Conservation (phyloP, 345 rosid genomes). For the Theobroma cacao region DNA sequence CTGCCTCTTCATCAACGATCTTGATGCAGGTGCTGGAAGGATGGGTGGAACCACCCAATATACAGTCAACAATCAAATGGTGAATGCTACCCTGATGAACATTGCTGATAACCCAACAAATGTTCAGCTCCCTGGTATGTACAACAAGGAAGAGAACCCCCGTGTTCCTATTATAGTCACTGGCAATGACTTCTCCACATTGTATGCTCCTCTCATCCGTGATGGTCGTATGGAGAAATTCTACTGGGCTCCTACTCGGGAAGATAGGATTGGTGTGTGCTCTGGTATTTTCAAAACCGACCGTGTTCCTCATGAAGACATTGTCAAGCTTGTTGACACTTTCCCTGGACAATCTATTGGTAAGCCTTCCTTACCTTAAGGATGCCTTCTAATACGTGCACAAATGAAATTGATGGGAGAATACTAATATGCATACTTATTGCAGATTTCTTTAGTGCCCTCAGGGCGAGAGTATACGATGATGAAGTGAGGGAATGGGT, state of each 20-base stretch:
- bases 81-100: constrained; percentile 99
- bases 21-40: constrained; percentile 95
- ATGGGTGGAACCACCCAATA: constrained; percentile 95
- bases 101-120: constrained; percentile 92
- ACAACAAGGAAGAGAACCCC: constrained; percentile 94
- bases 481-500: constrained; percentile 95
- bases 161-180: constrained; percentile 96
- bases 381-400: not conserved
- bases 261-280: constrained; percentile 92
- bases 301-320: constrained; percentile 45
- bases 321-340: constrained; percentile 75
- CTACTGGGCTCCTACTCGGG: constrained; percentile 99
- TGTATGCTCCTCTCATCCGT: constrained; percentile 96
- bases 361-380: constrained; percentile 11
- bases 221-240: constrained; percentile 99
- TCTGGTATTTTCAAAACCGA: constrained; percentile 73
- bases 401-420: not conserved
- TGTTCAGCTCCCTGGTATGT: constrained; percentile 97
- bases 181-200: constrained; percentile 93
- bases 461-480: constrained; percentile 92
- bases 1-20: constrained; percentile 92
- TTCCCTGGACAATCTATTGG: constrained; percentile 99
- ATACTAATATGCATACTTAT: not conserved
- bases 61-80: constrained; percentile 99
- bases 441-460: constrained; percentile 89